Conservation (phyloP, 495 filamentous ascomycete genomes). For the Daldinia caldariorum region DNA sequence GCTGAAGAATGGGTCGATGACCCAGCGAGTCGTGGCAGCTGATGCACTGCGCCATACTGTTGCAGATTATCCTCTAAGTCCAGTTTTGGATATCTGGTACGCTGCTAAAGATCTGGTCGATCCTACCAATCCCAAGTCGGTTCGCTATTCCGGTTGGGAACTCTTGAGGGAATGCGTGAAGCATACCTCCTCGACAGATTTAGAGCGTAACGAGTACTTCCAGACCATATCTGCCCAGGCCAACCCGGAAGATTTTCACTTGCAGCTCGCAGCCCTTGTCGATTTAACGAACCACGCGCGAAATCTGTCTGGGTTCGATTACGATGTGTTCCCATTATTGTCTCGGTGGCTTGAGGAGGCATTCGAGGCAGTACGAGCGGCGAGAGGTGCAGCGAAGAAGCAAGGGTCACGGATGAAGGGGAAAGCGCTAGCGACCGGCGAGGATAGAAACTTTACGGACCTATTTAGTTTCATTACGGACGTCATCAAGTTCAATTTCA, state of each 20-base stretch:
- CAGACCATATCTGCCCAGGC: conserved; percentile 62
- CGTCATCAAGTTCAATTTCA: conserved; percentile 85
- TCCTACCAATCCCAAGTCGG: conserved; percentile 60
- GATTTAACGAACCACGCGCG: conserved; percentile 71
- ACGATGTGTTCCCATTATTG: conserved; percentile 67
- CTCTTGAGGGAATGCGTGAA: conserved; percentile 72
- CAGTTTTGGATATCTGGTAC: conserved; percentile 68
- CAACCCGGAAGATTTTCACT: conserved; percentile 67
- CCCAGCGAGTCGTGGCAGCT: conserved; percentile 65
- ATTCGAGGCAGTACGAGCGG: conserved; percentile 63
- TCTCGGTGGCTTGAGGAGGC: conserved; percentile 64
- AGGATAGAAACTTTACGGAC: conserved; percentile 73
- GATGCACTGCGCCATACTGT: conserved; percentile 64
- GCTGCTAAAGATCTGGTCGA: conserved; percentile 72
- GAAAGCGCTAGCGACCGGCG: conserved; percentile 62
- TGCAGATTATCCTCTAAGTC: conserved; percentile 65
- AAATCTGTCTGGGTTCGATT: conserved; percentile 71
- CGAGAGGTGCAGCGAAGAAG: conserved; percentile 59
- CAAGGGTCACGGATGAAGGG: conserved; percentile 57
- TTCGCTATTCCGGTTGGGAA: conserved; percentile 67
- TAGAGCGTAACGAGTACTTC: conserved; percentile 73
- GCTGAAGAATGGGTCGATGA: conserved; percentile 58
- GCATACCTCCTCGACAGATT: conserved; percentile 65
- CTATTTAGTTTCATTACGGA: conserved; percentile 80
- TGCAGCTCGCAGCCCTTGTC: conserved; percentile 69